These are phyloP conservation scores for Hypsizygus marmoreus DNA, from an alignment of 768 basidiomycete species.

Conservation along the genomic window DNA sequence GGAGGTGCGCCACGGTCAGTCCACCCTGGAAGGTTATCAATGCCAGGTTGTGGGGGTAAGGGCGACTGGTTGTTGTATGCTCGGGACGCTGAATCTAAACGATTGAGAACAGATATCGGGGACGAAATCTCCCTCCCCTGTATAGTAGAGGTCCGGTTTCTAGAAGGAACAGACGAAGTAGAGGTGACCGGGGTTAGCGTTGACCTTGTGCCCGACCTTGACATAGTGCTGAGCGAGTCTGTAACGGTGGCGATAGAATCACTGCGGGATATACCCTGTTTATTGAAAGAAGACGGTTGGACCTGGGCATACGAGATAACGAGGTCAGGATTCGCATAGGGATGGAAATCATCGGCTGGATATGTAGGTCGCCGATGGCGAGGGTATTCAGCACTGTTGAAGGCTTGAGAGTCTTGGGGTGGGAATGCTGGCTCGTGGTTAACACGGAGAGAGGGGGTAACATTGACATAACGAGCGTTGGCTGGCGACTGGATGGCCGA, in stretches of 20 bases:
- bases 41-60: slow-evolving; percentile 27
- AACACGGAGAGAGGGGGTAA: slow-evolving; percentile 2
- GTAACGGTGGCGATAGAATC: slow-evolving; percentile 58
- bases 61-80: slow-evolving; percentile 30
- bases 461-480: slow-evolving; percentile 18
- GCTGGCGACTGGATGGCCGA: slow-evolving; percentile 31
- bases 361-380: slow-evolving; percentile 21
- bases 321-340: slow-evolving; percentile 81
- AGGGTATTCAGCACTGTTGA: no score
- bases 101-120: slow-evolving; percentile 46
- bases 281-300: slow-evolving; percentile 27
- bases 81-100: slow-evolving; percentile 18
- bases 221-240: slow-evolving; percentile 33
- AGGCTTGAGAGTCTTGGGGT: slow-evolving; percentile 14
- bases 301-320: slow-evolving; percentile 41
- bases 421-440: not conserved
- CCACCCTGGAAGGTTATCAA: slow-evolving; percentile 48
- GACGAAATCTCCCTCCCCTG: slow-evolving; percentile 59
- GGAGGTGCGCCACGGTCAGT: slow-evolving; percentile 47
- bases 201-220: slow-evolving; percentile 36
- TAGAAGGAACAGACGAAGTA: slow-evolving; percentile 17
- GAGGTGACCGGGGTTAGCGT: slow-evolving; percentile 35
- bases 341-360: slow-evolving; percentile 54
- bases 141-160: slow-evolving; percentile 35
- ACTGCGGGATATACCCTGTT: slow-evolving; percentile 40